A percentile compares a stretch with the other conserved stretches of the same genome.
These are phyloP conservation scores for Boletus sensibilis DNA, from an alignment of 768 basidiomycete species.

Conservation along the genomic window DNA sequence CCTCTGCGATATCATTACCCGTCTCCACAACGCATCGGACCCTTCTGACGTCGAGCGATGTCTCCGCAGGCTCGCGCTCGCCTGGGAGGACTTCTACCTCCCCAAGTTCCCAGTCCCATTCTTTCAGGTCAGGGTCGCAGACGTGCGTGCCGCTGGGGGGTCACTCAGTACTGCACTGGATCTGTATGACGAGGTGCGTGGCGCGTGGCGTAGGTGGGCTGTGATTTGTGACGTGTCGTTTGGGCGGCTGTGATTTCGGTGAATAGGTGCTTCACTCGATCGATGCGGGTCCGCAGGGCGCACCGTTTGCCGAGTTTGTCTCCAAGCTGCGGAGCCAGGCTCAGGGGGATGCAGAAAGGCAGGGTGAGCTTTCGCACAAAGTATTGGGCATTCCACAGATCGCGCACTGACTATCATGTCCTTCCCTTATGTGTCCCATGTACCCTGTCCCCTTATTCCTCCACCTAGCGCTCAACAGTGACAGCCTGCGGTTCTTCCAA, in stretches of 20 bases:
- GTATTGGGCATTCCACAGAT: not conserved
- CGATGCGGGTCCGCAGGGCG: constrained; percentile 9
- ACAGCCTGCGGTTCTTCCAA: constrained; percentile 31
- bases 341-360: constrained; percentile 24
- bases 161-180: constrained; percentile 31
- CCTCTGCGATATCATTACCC: constrained; percentile 17
- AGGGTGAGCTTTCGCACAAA: constrained; percentile 21
- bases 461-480: constrained; percentile 17
- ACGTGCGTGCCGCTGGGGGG: constrained; percentile 31
- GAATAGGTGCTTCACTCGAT: constrained; percentile 26
- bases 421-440: not conserved
- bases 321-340: constrained; percentile 24
- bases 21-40: constrained; percentile 17
- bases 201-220: not conserved
- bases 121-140: constrained; percentile 33
- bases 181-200: constrained; percentile 31
- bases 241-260: not conserved
- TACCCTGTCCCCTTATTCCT: not conserved
- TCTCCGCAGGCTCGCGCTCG: constrained; percentile 28
- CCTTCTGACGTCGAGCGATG: constrained; percentile 19
- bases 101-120: constrained; percentile 32
- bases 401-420: not conserved
- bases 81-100: constrained; percentile 34
- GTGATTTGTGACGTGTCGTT: not conserved
- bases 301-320: constrained; percentile 27